A percentile compares a stretch with the other conserved stretches of the same genome.
phyloP scores from a whole-genome alignment of 2,329 filamentous ascomycete species.

The Talaromyces sp. region DNA sequence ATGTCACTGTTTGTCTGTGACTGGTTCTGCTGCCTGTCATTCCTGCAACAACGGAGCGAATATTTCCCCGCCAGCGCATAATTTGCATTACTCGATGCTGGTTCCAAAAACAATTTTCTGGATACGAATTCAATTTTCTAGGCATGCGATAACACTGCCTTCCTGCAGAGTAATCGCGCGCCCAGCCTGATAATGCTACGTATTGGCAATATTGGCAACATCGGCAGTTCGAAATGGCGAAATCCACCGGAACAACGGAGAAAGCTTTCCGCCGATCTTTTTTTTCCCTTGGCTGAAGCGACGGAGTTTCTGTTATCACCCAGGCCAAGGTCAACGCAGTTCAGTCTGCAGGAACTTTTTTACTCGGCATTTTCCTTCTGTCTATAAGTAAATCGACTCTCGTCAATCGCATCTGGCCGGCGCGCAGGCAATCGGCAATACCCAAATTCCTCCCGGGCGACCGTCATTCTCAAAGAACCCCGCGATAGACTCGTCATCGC shows the following conservation, averaged over 20 bases:
- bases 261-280: neutral
- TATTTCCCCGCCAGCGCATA: neutral
- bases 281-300: neutral
- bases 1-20: neutral
- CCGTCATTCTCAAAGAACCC: neutral
- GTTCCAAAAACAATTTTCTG: no score
- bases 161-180: neutral
- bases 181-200: neutral
- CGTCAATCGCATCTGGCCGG: neutral
- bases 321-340: neutral
- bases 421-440: neutral
- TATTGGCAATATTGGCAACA: neutral
- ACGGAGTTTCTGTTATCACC: neutral
- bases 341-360: neutral
- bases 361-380: neutral
- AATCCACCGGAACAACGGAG: neutral
- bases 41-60: neutral
- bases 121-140: neutral
- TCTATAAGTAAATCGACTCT: neutral
- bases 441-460: neutral
- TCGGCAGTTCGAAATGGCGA: neutral
- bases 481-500: neutral
- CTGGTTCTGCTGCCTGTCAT: no score
- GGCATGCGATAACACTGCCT: neutral
- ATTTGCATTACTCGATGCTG: no score